Evolutionary conservation across 371 early-diverging fungal species (phyloP).

Genomic region (Lichtheimia hyalospora): DNA sequence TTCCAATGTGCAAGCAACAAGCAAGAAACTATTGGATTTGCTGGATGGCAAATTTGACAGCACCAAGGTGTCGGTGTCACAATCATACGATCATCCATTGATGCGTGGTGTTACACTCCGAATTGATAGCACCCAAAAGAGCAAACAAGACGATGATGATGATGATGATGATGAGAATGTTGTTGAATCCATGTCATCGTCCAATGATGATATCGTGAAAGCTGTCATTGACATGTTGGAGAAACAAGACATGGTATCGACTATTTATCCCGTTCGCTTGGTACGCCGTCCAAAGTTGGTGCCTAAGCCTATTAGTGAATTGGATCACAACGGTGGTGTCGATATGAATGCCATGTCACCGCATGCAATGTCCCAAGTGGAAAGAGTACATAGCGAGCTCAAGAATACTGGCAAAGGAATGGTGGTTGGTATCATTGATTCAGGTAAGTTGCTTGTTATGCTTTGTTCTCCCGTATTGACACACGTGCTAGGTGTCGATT

Average conservation of each 20-base stretch:
- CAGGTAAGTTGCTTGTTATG: conserved; percentile 41
- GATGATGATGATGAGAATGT: background rate
- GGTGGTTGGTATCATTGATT: conserved; percentile 72
- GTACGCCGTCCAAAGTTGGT: conserved; percentile 23
- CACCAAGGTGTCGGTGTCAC: conserved; percentile 21
- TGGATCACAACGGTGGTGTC: background rate
- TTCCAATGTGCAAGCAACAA: conserved; percentile 1
- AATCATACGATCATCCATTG: conserved; percentile 29
- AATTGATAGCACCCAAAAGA: conserved; percentile 15
- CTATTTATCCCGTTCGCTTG: conserved; percentile 27
- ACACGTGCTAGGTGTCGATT: background rate
- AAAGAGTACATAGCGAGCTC: conserved; percentile 38
- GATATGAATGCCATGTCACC: conserved; percentile 21
- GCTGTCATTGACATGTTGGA: conserved; percentile 22
- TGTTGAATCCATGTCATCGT: conserved; percentile 2
- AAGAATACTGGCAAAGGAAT: conserved; percentile 62
- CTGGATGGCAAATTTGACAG: conserved; percentile 24
- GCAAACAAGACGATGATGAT: background rate
- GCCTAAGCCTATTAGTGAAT: no score
- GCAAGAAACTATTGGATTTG: conserved; percentile 16
- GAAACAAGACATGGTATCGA: conserved; percentile 22
- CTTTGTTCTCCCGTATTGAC: no score
- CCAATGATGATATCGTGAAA: conserved; percentile 13
- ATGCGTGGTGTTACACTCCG: conserved; percentile 37
- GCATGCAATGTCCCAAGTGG: conserved; percentile 44